Evolutionary conservation across 2,329 filamentous ascomycete genomes (phyloP).

Genomic region (Ambrosiella cleistominuta): DNA sequence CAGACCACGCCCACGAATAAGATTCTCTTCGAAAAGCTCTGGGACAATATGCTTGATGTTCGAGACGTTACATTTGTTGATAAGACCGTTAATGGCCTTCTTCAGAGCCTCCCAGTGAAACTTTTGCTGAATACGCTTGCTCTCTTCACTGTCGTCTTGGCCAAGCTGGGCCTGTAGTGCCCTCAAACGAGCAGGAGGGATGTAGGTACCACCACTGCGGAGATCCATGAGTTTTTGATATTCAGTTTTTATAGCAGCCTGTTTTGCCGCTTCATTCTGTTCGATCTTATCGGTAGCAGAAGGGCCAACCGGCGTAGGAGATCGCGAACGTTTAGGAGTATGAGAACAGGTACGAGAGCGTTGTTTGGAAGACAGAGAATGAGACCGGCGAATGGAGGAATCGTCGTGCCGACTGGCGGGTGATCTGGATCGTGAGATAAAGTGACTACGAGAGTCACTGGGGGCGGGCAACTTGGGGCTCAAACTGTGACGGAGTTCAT

Average conservation of each 20-base stretch:
- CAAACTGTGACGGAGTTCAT: not conserved
- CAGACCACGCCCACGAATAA: constrained; percentile 75
- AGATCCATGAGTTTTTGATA: constrained; percentile 84
- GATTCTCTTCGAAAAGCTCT: constrained; percentile 86
- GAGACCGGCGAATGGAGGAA: constrained; percentile 19
- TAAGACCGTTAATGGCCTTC: constrained; percentile 94
- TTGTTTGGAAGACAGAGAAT: not conserved
- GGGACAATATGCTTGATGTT: constrained; percentile 98
- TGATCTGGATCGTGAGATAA: not conserved
- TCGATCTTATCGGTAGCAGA: constrained; percentile 18
- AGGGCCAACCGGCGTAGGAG: constrained; percentile 12
- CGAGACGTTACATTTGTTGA: constrained; percentile 97
- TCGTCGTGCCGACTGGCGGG: not conserved
- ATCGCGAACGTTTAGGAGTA: constrained; percentile 12
- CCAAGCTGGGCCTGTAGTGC: constrained; percentile 93
- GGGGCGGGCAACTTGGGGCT: not conserved
- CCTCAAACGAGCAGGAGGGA: constrained; percentile 76
- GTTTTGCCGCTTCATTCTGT: constrained; percentile 63
- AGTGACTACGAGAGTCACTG: not conserved
- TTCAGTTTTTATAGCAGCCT: constrained; percentile 75
- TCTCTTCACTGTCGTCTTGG: constrained; percentile 90
- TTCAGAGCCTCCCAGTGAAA: constrained; percentile 78
- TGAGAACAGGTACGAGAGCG: constrained; percentile 5
- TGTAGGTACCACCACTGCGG: constrained; percentile 90
- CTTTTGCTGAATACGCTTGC: constrained; percentile 70